Conservation (phyloP, 192 early-diverging fungal species). For the Coemansia erecta region DNA sequence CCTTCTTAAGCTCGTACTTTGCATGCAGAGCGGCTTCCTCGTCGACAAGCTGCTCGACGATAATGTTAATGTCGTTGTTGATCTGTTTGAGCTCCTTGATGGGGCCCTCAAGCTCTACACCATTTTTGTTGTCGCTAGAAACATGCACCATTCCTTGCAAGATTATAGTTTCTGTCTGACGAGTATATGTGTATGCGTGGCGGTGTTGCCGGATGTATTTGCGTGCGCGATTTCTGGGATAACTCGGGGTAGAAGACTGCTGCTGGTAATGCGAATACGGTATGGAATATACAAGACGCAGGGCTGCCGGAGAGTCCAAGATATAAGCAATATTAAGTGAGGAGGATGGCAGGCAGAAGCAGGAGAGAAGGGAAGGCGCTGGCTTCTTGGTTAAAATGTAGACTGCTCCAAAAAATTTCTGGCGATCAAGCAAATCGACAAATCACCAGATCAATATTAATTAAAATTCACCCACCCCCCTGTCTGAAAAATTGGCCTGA, state of each 20-base stretch:
- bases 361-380: background rate
- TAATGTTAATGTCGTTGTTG: slow-evolving; percentile 35
- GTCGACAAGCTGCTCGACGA: slow-evolving; percentile 51
- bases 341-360: background rate
- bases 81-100: slow-evolving; percentile 33
- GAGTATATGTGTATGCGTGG: background rate
- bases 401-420: slow-evolving; percentile 9
- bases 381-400: background rate
- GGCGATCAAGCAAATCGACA: slow-evolving; percentile 4
- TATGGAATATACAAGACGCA: slow-evolving; percentile 4
- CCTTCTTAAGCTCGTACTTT: slow-evolving; percentile 53
- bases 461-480: background rate
- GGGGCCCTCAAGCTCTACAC: slow-evolving; percentile 24
- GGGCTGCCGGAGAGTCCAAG: too few species aligned
- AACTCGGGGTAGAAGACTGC: background rate
- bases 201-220: background rate
- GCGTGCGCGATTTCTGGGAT: too few species aligned
- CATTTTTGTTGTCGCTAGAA: slow-evolving; percentile 29
- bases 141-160: slow-evolving; percentile 3
- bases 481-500: background rate
- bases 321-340: background rate
- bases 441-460: slow-evolving; percentile 1
- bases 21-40: slow-evolving; percentile 52
- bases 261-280: background rate
- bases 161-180: background rate